Conservation (phyloP, 345 rosid genomes). For the Eucalyptus lansdowneana region DNA sequence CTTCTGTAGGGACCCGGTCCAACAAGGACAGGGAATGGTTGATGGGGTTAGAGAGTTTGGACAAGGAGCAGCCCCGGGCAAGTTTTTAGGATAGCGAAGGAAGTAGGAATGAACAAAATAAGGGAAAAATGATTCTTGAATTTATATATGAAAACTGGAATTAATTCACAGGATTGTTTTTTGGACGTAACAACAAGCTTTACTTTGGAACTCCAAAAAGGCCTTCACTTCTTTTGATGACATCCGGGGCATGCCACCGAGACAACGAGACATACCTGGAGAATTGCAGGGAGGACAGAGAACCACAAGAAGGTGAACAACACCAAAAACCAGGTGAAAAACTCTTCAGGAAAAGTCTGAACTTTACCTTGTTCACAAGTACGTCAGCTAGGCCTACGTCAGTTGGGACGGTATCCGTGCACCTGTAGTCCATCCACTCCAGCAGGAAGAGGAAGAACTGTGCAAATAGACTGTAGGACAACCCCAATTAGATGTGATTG, state of each 20-base stretch:
- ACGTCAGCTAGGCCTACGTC: conserved; percentile 42
- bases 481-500: conserved; percentile 37
- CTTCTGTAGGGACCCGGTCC: too few relatives aligned
- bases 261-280: conserved; percentile 53
- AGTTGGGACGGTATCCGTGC: conserved; percentile 39
- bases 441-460: conserved; percentile 39
- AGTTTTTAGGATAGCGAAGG: too few relatives aligned
- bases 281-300: neutral
- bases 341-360: neutral
- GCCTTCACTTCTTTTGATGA: conserved; percentile 48
- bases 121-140: too few relatives aligned
- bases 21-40: too few relatives aligned
- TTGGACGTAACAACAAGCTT: too few relatives aligned
- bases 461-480: conserved; percentile 49
- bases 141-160: too few relatives aligned
- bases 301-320: neutral
- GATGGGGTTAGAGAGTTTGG: too few relatives aligned
- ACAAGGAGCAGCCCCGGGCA: too few relatives aligned
- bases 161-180: too few relatives aligned
- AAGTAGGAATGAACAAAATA: too few relatives aligned
- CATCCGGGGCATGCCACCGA: conserved; percentile 40
- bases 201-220: neutral
- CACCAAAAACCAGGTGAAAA: neutral
- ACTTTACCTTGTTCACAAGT: conserved; percentile 43
- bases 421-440: conserved; percentile 60